These are phyloP conservation scores for Solanum hybrid DNA, from an alignment of 305 asterid genomes.

Conservation along the genomic window DNA sequence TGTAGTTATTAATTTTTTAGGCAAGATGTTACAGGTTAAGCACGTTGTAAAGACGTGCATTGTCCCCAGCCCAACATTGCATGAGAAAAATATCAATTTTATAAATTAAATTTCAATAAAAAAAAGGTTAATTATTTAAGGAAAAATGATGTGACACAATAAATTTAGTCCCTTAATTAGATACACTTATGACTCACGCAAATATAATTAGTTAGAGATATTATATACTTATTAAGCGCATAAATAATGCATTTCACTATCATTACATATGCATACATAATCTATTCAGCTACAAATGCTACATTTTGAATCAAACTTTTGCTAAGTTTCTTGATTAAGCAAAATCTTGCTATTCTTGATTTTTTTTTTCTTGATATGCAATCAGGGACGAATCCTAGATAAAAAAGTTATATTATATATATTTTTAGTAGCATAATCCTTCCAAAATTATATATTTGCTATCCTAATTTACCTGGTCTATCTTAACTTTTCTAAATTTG, in stretches of 20 bases:
- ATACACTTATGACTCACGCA: neutral
- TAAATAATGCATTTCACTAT: neutral
- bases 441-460: neutral
- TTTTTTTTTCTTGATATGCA: neutral
- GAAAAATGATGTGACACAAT: neutral
- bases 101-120: neutral
- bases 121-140: neutral
- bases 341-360: neutral
- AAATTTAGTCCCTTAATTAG: neutral
- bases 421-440: neutral
- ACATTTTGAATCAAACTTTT: neutral
- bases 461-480: neutral
- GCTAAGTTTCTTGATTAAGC: neutral
- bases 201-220: neutral
- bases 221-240: neutral
- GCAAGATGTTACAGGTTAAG: neutral
- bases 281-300: neutral
- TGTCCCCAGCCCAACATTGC: neutral
- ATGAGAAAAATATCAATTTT: neutral
- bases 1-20: neutral
- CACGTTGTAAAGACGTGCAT: constrained; percentile 5
- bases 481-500: neutral
- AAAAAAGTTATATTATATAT: too few relatives aligned
- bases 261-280: neutral
- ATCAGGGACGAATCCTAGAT: accelerated